Evolutionary conservation across 1,284 basidiomycete genomes (phyloP), one percentile per base, ranked within the genome.

Genomic region (Ceratobasidium sp.): DNA sequence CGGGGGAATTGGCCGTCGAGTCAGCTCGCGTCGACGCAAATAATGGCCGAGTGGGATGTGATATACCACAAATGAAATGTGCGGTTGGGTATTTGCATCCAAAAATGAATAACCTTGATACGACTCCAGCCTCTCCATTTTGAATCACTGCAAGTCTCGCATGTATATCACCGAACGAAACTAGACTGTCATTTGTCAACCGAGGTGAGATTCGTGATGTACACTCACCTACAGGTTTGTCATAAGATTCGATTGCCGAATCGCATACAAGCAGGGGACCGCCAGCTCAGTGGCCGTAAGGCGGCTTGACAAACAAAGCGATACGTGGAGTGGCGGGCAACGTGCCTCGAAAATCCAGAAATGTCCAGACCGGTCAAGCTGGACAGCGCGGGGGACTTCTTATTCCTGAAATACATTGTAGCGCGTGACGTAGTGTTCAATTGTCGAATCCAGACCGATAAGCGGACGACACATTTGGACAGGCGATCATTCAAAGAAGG

Each of bases 401-500:
- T 55, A 28, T 39, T 52, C 32, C 4, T 41, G 34, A 41, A 50
- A 48, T 41, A 8, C 34, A 32, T 18, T 41, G 50, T 45, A 23
- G 2, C 4, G n/a, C 50, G 50, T 67, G 64, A 67, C 64, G 64
- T 55, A 67, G 64, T 41, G 46, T 34, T 60, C 46, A 23, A 45
- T 50, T 21, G n/a, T 32, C 34, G 39, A 32, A 41, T 55, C 64
- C 39, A 67, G 64, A 67, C 39, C 52, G 23, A 55, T 43, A 55
- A 43, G 39, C 14, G 21, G 18, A 67, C 50, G 50, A 67, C 64
- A 67, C 64, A 67, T 55, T 23, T 16, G 30, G n/a, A 21, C 50
- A 41, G 64, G 28, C 32, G 64, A 67, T 67, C 64, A 67, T n/a
- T 67, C 64, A 67, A 67, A 36, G 64, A 67, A 67, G 50, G 50